phyloP scores from a whole-genome alignment of 805 yeast genomes.

The Pachysolen tannophilus region DNA sequence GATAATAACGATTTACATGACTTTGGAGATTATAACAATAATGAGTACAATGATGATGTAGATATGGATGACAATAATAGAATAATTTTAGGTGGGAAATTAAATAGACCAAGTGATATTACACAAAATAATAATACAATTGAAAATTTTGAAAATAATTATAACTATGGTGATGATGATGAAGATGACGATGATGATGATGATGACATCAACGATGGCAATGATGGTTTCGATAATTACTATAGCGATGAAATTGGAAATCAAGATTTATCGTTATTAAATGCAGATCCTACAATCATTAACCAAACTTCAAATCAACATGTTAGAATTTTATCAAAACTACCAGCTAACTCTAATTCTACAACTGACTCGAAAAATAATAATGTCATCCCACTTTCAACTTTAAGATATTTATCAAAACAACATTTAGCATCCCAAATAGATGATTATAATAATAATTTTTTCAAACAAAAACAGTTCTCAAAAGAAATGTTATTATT shows the following conservation, averaged over 20 bases:
- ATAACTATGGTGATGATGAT: slow-evolving; percentile 8
- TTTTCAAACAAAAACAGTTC: slow-evolving; percentile 14
- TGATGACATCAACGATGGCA: slow-evolving; percentile 6
- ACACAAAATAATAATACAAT: slow-evolving; percentile 2
- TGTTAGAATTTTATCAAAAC: background rate
- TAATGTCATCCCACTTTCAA: slow-evolving; percentile 12
- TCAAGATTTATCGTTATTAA: slow-evolving; percentile 6
- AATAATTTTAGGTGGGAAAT: too few species aligned
- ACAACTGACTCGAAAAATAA: background rate
- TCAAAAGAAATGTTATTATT: slow-evolving; percentile 16
- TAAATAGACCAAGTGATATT: background rate
- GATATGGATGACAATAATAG: background rate
- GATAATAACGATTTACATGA: slow-evolving; percentile 4
- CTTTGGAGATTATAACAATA: slow-evolving; percentile 2
- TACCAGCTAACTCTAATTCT: slow-evolving; percentile 8
- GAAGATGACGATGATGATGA: slow-evolving; percentile 10
- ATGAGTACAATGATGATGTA: slow-evolving; percentile 7
- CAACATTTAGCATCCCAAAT: slow-evolving; percentile 4
- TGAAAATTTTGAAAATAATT: slow-evolving; percentile 9
- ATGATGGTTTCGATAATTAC: slow-evolving; percentile 5
- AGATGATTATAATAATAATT: slow-evolving; percentile 11
- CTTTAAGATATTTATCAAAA: slow-evolving; percentile 10
- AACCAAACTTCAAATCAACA: background rate
- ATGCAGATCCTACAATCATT: slow-evolving; percentile 6
- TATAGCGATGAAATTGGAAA: slow-evolving; percentile 12